Percentiles rank a stretch among this genome's conserved stretches.
Conservation (phyloP, 495 filamentous ascomycete species). For the Aspergillus bridgeri region DNA sequence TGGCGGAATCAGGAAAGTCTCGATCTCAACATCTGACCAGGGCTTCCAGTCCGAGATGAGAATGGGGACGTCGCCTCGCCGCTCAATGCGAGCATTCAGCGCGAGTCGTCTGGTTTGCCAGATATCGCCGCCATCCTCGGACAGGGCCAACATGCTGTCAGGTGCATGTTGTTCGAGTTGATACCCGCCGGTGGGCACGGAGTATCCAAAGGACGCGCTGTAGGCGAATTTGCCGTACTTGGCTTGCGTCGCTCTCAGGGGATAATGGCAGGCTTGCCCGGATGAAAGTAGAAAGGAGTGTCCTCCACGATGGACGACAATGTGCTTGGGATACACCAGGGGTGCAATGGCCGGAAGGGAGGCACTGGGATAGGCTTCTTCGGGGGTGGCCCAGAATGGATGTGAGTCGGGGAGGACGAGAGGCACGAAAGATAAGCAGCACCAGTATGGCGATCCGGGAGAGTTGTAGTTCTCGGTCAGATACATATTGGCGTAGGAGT, state of each 20-base stretch:
- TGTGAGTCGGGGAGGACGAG: constrained; percentile 63
- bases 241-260: constrained; percentile 72
- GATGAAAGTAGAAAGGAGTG: constrained; percentile 72
- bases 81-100: constrained; percentile 54
- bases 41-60: constrained; percentile 66
- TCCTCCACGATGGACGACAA: constrained; percentile 54
- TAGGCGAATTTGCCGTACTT: constrained; percentile 82
- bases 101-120: constrained; percentile 70
- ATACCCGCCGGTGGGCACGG: constrained; percentile 71
- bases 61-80: constrained; percentile 46
- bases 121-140: constrained; percentile 72
- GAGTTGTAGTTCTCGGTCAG: constrained; percentile 80
- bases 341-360: constrained; percentile 51
- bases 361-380: constrained; percentile 56
- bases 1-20: constrained; percentile 63
- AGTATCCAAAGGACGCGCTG: constrained; percentile 69
- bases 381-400: constrained; percentile 69
- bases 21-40: constrained; percentile 60
- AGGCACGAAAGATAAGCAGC: constrained; percentile 70
- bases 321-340: constrained; percentile 66
- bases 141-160: constrained; percentile 70
- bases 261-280: constrained; percentile 75
- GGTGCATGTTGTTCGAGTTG: constrained; percentile 71
- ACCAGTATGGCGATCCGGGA: constrained; percentile 70
- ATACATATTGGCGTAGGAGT: constrained; percentile 76